These are phyloP conservation scores for Lactarius pseudohatsudake DNA, from an alignment of 768 basidiomycete species.

Conservation along the genomic window DNA sequence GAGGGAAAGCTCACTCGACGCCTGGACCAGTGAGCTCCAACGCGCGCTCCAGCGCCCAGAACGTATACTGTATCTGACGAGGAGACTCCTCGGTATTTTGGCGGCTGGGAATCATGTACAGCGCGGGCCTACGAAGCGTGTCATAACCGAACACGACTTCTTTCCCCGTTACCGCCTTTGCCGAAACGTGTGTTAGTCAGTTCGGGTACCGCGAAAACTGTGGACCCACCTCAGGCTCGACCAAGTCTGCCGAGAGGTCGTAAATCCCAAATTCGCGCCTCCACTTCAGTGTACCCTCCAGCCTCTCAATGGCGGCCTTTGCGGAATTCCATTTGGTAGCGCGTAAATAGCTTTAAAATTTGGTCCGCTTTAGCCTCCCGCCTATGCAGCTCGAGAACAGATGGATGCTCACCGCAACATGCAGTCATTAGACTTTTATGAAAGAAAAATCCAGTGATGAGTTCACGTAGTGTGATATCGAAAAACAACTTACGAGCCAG, in stretches of 20 bases:
- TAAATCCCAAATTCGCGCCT: conserved; percentile 76
- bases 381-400: not conserved
- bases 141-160: conserved; percentile 78
- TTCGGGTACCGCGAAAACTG: conserved; percentile 21
- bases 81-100: conserved; percentile 75
- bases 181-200: conserved; percentile 2
- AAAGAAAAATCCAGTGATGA: not conserved
- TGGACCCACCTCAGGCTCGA: conserved; percentile 67
- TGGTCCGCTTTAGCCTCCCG: not conserved
- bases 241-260: conserved; percentile 57
- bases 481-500: conserved; percentile 57
- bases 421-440: conserved; percentile 59
- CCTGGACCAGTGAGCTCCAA: conserved; percentile 79
- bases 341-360: conserved; percentile 57
- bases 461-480: not conserved
- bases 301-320: conserved; percentile 55
- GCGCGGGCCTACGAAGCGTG: conserved; percentile 56
- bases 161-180: conserved; percentile 78
- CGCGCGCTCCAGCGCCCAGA: conserved; percentile 76
- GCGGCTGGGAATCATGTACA: conserved; percentile 66
- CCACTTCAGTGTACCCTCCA: conserved; percentile 78
- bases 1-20: conserved; percentile 59
- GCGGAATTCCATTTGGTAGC: conserved; percentile 71
- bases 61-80: conserved; percentile 68
- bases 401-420: conserved; percentile 51